Evolutionary conservation across 2,329 filamentous ascomycete species (phyloP).

Genomic region (Colletotrichum sp.): DNA sequence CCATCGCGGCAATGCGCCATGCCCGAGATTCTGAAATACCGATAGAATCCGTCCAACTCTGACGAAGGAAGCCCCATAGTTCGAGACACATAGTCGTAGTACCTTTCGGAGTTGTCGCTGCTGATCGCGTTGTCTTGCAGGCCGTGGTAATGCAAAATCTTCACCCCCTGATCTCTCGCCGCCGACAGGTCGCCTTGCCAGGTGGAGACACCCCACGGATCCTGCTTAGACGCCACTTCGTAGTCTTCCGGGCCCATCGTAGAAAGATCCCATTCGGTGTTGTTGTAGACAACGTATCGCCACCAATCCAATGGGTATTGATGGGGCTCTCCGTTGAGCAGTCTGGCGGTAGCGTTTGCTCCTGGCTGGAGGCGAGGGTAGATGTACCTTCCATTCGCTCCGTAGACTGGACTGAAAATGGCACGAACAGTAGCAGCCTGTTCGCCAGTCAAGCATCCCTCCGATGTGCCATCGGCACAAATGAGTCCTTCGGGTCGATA

Average conservation of each 20-base stretch:
- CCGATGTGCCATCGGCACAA: conserved; percentile 41
- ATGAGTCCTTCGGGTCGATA: conserved; percentile 36
- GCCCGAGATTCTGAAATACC: conserved; percentile 55
- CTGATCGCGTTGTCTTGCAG: conserved; percentile 46
- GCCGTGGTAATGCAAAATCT: conserved; percentile 53
- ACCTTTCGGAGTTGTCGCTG: conserved; percentile 48
- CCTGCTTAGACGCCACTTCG: conserved; percentile 24
- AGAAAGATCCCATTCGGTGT: conserved; percentile 21
- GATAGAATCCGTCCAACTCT: conserved; percentile 46
- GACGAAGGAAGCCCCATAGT: conserved; percentile 41
- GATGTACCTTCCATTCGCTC: conserved; percentile 29
- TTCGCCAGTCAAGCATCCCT: conserved; percentile 40
- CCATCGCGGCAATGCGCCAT: conserved; percentile 56
- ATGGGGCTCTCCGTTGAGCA: not conserved
- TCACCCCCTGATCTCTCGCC: conserved; percentile 46
- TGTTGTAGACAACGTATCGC: conserved; percentile 34
- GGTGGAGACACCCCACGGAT: conserved; percentile 44
- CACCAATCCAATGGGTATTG: conserved; percentile 5
- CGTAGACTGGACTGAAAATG: conserved; percentile 33
- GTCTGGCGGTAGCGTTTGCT: conserved; percentile 32
- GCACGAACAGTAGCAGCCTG: conserved; percentile 28
- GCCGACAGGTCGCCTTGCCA: conserved; percentile 42
- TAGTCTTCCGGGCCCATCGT: not conserved
- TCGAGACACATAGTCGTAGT: conserved; percentile 50
- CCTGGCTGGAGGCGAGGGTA: conserved; percentile 53